Base-by-base conservation (phyloP, 768 basidiomycete genomes). In the Kwoniella heveanensis region DNA sequence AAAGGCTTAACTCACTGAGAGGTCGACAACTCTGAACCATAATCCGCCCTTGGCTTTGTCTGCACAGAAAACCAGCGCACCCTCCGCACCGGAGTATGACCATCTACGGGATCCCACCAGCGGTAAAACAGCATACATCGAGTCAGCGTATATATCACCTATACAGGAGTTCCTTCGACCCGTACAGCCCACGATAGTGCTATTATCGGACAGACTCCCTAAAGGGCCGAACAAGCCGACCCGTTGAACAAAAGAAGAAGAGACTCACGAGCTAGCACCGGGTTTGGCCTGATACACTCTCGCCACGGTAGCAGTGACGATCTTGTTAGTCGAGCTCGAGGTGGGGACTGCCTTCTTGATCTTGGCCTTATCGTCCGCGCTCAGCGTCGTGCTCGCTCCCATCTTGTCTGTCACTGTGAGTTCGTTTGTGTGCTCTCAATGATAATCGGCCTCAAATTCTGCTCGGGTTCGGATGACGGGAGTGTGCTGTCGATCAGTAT, bases 61-160 rank as follows among this genome's bases (percentile, higher is more conserved):
- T 15, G 84, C 81, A 17, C 85, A 84, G 68, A 95, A 86, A 1
- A 87, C 87, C 37, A 97, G 81, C 24, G 88, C 92, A 10, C 95
- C 95, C 77, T 95, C 88, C 13, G 93, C 81, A 0, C 95, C 94
- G 0, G 88, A 82, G 77, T 94, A 98, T 0, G 86, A 84, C 95
- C 95, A 97, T 67, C 86, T 85, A 65, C 82, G 77, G 1, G 24
- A 29, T 24, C 29, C 10, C 9, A 17, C 24, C 5, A 32, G 32
- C 32, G 7, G 12, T 13, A 5, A 32, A 2, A 24, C 17, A 26
- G 21, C 21, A 51, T 51, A 22, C 22, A 22, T 26, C 22, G 15
- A n/a, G n/a, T n/a, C n/a, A n/a, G n/a, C n/a, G 21, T 25, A 51
- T 51, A 13, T 13, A 5, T 51, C n/a, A n/a, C n/a, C n/a, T n/a